Evolutionary conservation across 2,329 filamentous ascomycete species (phyloP).

Genomic region (Helotiales sp.): DNA sequence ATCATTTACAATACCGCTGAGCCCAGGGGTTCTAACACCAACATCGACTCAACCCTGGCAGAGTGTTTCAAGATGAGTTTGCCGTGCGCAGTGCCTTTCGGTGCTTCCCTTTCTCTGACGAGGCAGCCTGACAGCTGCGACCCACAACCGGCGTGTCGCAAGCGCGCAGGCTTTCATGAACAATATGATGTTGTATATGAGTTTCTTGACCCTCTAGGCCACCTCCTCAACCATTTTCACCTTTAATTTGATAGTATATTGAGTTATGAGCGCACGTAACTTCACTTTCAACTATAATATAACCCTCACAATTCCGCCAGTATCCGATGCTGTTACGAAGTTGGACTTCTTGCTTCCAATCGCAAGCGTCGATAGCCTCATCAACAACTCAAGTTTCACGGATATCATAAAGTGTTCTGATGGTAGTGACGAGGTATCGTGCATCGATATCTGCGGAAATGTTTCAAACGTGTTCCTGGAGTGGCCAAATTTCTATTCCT

Average conservation of each 20-base stretch:
- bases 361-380: background rate
- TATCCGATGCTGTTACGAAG: background rate
- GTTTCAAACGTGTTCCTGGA: background rate
- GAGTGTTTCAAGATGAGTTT: background rate
- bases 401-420: background rate
- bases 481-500: constrained; percentile 6
- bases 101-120: background rate
- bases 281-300: background rate
- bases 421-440: background rate
- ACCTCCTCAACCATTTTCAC: background rate
- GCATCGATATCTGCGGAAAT: background rate
- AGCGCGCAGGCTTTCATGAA: background rate
- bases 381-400: background rate
- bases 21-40: background rate
- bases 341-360: background rate
- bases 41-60: background rate
- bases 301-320: background rate
- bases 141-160: too few relatives aligned
- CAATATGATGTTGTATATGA: background rate
- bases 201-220: background rate
- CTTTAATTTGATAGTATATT: background rate
- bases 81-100: background rate
- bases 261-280: background rate
- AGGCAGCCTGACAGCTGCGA: background rate
- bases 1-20: too few relatives aligned